phyloP scores from a whole-genome alignment of 352 stramenopile genomes.

The Globisporangium alternatum region DNA sequence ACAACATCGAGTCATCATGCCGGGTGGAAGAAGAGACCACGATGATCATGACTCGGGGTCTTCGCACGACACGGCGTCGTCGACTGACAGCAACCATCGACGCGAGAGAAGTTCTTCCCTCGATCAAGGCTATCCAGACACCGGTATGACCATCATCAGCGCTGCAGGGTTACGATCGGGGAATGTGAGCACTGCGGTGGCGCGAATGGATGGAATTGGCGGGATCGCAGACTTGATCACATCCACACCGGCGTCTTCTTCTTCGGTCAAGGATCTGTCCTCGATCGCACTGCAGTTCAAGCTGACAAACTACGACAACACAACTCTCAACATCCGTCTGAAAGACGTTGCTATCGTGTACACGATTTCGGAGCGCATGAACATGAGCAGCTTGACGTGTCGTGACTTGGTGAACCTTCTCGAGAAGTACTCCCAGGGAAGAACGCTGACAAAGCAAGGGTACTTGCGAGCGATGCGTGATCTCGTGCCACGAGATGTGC shows the following conservation, averaged over 20 bases:
- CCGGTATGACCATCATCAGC: conserved; percentile 30
- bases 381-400: conserved; percentile 63
- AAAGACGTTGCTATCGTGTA: conserved; percentile 87
- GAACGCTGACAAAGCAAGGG: conserved; percentile 65
- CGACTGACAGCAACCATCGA: conserved; percentile 47
- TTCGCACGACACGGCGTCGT: conserved; percentile 66
- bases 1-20: conserved; percentile 57
- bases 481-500: conserved; percentile 59
- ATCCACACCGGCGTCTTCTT: conserved; percentile 40
- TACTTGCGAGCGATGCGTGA: conserved; percentile 80
- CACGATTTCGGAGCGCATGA: conserved; percentile 84
- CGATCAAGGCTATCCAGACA: conserved; percentile 38
- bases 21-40: conserved; percentile 11
- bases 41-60: conserved; percentile 48
- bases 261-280: conserved; percentile 52
- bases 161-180: conserved; percentile 37
- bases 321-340: conserved; percentile 70
- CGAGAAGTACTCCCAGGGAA: conserved; percentile 65
- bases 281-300: conserved; percentile 85
- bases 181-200: conserved; percentile 35
- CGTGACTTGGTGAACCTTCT: conserved; percentile 67
- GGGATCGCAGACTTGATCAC: conserved; percentile 63
- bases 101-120: conserved; percentile 38
- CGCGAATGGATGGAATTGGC: conserved; percentile 52
- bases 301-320: conserved; percentile 84